Evolutionary conservation across 2,329 filamentous ascomycete genomes (phyloP).

Genomic region (Alternaria angustiovoidea): DNA sequence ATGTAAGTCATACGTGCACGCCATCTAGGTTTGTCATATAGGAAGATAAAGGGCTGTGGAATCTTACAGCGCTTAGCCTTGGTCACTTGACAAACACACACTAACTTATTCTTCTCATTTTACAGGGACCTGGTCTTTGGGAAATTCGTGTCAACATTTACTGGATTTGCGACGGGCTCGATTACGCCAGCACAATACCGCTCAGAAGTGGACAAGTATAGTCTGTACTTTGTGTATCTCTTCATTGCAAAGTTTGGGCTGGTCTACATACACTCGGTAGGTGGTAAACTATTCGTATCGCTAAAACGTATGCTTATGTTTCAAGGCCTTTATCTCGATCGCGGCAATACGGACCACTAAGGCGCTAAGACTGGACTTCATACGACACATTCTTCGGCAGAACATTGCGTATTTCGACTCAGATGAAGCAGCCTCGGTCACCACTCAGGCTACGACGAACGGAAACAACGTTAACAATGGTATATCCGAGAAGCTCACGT

Average conservation of each 20-base stretch:
- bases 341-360: constrained; percentile 62
- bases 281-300: neutral
- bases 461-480: constrained; percentile 94
- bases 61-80: neutral
- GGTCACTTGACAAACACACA: neutral
- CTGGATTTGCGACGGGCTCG: constrained; percentile 50
- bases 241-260: constrained; percentile 72
- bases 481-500: constrained; percentile 62
- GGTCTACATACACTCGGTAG: constrained; percentile 59
- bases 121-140: constrained; percentile 59
- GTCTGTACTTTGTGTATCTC: constrained; percentile 73
- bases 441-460: constrained; percentile 91
- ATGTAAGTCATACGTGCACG: constrained; percentile 41
- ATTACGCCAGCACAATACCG: constrained; percentile 48
- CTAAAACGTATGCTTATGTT: constrained; percentile 12
- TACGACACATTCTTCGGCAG: constrained; percentile 66
- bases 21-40: neutral
- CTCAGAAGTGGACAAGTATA: constrained; percentile 49
- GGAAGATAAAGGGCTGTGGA: neutral
- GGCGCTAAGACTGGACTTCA: constrained; percentile 66
- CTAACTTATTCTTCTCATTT: neutral
- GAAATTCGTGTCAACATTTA: constrained; percentile 58
- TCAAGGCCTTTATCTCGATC: constrained; percentile 55
- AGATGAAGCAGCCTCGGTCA: constrained; percentile 90
- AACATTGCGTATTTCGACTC: constrained; percentile 69